Evolutionary conservation across 2,329 filamentous ascomycete genomes (phyloP).

Genomic region (Ophiostoma fasciatum): DNA sequence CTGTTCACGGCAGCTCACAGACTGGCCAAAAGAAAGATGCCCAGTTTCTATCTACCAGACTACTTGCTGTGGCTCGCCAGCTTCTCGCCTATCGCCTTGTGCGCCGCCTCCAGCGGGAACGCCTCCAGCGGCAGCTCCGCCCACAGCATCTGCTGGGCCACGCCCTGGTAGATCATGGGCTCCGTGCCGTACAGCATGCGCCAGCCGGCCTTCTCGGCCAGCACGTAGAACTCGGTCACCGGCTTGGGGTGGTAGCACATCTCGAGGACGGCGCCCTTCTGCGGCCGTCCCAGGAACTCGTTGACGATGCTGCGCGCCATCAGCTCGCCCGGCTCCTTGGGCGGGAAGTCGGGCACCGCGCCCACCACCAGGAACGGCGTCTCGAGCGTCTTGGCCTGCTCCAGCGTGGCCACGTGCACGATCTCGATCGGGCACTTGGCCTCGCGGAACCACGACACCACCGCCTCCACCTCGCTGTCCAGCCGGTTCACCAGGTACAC

Average conservation of each 20-base stretch:
- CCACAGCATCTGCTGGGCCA: constrained; percentile 55
- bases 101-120: constrained; percentile 44
- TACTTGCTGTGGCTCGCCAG: too few species aligned
- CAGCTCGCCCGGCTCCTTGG: constrained; percentile 46
- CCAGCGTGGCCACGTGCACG: constrained; percentile 43
- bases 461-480: constrained; percentile 46
- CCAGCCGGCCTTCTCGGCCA: constrained; percentile 51
- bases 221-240: constrained; percentile 48
- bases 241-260: constrained; percentile 73
- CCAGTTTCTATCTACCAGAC: too few species aligned
- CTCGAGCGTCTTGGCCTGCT: constrained; percentile 43
- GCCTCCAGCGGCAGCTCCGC: constrained; percentile 44
- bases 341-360: constrained; percentile 65
- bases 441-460: constrained; percentile 49
- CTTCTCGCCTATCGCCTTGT: constrained; percentile 38
- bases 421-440: too few species aligned
- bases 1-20: too few species aligned
- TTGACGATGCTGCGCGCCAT: constrained; percentile 41
- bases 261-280: constrained; percentile 57
- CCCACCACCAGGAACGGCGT: constrained; percentile 53
- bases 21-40: too few species aligned
- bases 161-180: constrained; percentile 61
- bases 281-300: constrained; percentile 20
- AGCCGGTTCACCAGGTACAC: constrained; percentile 73
- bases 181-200: constrained; percentile 62